Base-by-base conservation (phyloP, 2,329 filamentous ascomycete genomes). In the Septoria petroselini region DNA sequence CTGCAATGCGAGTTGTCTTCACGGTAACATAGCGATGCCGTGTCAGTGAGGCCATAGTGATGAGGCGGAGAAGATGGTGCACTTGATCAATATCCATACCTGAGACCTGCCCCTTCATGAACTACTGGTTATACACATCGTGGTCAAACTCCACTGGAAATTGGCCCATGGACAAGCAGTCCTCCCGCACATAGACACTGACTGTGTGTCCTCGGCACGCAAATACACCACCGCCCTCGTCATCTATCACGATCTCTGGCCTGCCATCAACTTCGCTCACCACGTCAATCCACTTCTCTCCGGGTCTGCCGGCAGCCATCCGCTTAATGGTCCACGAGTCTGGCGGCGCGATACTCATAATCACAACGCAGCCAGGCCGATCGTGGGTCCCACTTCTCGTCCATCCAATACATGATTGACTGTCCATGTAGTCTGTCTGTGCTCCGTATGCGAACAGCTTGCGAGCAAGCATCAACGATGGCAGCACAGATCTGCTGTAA, bases 401-500 rank as follows among this genome's bases (percentile, higher is more conserved):
- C 71, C 78, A 83, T 43, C 82, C 83, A 46, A 87, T 75, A 63
- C 81, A 84, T 45, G 78, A 77, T 9, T 75, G 68, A 7, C 74
- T 68, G 59, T 84, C 77, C 55, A 82, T 82, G 62, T 85, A 86
- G 58, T 86, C 77, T 34, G 74, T 69, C 62, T 86, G 83, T 18
- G 73, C 68, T 6, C 84, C 84, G 56, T 86, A 85, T 0, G 83
- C 82, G 62, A 83, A 87, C 5, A 84, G 69, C 59, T 81, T 82
- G 7, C 84, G 75, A 1, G 81, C 81, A 7, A 83, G 74, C 30
- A 81, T 75, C 17, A 88, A 72, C 12, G 76, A 73, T 1, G 82
- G 77, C 1, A 87, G 71, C 39, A 65, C 42, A 37, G 48, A 59
- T 27, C 56, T 50, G 6, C 18, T 30, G 2, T 25, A 19, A 5